Percentiles rank a stretch among this genome's conserved stretches.
Evolutionary conservation across 257 asterid species (phyloP).

Genomic region (Ocimum tenuiflorum): DNA sequence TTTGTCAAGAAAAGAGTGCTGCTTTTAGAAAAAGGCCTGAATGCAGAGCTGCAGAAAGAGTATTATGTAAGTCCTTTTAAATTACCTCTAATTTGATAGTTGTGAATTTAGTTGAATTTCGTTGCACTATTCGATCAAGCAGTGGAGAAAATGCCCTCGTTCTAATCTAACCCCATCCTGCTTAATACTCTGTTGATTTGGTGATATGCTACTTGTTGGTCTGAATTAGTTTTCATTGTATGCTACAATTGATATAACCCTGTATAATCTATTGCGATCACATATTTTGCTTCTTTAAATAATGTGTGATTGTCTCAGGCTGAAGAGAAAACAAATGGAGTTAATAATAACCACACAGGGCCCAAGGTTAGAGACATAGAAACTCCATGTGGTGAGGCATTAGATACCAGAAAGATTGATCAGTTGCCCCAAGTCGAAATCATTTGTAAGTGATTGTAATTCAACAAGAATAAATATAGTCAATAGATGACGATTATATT

Average conservation of each 20-base stretch:
- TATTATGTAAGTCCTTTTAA: slow-evolving; percentile 50
- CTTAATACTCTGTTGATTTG: not conserved
- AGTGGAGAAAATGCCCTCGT: slow-evolving; percentile 2
- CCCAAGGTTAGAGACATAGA: slow-evolving; percentile 39
- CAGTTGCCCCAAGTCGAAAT: slow-evolving; percentile 52
- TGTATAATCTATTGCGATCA: not conserved
- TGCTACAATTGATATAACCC: not conserved
- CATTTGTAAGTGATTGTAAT: slow-evolving; percentile 52
- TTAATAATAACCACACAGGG: slow-evolving; percentile 40
- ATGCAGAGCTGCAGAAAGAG: slow-evolving; percentile 59
- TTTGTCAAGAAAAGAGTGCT: slow-evolving; percentile 87
- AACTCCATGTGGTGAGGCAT: slow-evolving; percentile 32
- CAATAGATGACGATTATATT: not conserved
- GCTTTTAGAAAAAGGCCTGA: slow-evolving; percentile 79
- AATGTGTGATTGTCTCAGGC: slow-evolving; percentile 39
- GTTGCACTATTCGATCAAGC: slow-evolving; percentile 3
- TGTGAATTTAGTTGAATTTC: not conserved
- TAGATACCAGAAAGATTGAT: slow-evolving; percentile 32
- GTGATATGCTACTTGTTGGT: not conserved
- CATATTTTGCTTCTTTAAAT: slow-evolving; percentile 14
- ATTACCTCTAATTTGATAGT: slow-evolving; percentile 2
- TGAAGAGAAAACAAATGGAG: slow-evolving; percentile 37
- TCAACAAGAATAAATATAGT: not conserved
- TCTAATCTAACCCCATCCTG: not conserved
- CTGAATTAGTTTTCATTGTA: slow-evolving; percentile 3